phyloP scores from a whole-genome alignment of 441 rosid genomes.

The Gossypium schwendimanii region DNA sequence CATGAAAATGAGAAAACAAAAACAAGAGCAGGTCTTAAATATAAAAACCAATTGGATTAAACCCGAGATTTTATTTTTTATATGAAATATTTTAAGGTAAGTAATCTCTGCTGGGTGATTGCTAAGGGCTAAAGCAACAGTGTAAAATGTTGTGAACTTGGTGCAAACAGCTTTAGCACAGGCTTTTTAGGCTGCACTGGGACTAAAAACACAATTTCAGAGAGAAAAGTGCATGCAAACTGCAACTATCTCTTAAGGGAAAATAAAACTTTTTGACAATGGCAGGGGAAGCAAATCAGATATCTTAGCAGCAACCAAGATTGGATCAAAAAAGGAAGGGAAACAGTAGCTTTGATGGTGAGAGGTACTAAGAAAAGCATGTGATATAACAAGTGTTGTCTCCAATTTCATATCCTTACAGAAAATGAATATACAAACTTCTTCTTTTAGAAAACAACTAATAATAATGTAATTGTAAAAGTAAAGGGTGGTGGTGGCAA shows the following conservation, averaged over 20 bases:
- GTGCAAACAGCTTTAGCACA: slow-evolving; percentile 11
- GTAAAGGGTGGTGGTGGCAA: not conserved
- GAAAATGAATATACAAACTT: not conserved
- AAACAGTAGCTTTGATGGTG: slow-evolving; percentile 17
- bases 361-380: slow-evolving; percentile 17
- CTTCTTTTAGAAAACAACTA: not conserved
- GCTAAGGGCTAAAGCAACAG: not conserved
- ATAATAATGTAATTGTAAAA: not conserved
- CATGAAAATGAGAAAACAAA: not conserved
- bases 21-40: not conserved
- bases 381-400: slow-evolving; percentile 24
- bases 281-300: slow-evolving; percentile 14
- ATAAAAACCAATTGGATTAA: not conserved
- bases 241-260: slow-evolving; percentile 6
- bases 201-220: not conserved
- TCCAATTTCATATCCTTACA: slow-evolving; percentile 13
- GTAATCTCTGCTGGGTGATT: not conserved
- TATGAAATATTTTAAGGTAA: not conserved
- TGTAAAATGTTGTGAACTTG: not conserved
- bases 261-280: slow-evolving; percentile 2
- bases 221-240: slow-evolving; percentile 16
- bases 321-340: slow-evolving; percentile 3
- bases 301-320: slow-evolving; percentile 4
- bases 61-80: not conserved
- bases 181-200: slow-evolving; percentile 12